Evolutionary conservation across 2,329 filamentous ascomycete species (phyloP).

Genomic region (Monosporascus sp.): DNA sequence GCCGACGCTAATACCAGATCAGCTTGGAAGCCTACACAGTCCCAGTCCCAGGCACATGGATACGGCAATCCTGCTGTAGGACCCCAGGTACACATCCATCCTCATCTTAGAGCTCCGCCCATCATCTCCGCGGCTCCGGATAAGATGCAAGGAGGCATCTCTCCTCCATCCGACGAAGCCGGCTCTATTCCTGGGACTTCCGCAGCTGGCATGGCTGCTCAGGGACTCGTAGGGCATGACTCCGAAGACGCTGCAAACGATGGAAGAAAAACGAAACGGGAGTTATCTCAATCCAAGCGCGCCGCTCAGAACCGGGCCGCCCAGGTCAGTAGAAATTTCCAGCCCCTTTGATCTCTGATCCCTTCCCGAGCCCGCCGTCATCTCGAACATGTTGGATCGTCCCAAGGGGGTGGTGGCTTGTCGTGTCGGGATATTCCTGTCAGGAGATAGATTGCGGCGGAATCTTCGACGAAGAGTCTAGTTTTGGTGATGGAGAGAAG

Average conservation of each 20-base stretch:
- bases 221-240: conserved; percentile 25
- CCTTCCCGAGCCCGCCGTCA: conserved; percentile 3
- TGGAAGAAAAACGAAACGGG: conserved; percentile 76
- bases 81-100: conserved; percentile 21
- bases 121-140: conserved; percentile 17
- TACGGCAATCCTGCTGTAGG: conserved; percentile 17
- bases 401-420: background rate
- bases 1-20: conserved; percentile 11
- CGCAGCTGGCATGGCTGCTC: conserved; percentile 24
- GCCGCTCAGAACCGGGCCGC: conserved; percentile 95
- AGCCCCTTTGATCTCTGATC: conserved; percentile 1
- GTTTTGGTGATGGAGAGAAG: background rate
- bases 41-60: conserved; percentile 21
- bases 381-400: background rate
- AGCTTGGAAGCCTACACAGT: conserved; percentile 15
- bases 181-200: conserved; percentile 23
- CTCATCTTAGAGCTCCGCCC: conserved; percentile 21
- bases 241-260: conserved; percentile 36
- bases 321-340: conserved; percentile 60
- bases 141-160: conserved; percentile 27
- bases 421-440: background rate
- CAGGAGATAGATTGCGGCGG: background rate
- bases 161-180: conserved; percentile 24
- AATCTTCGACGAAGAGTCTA: background rate
- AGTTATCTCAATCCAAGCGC: conserved; percentile 91